phyloP scores from a whole-genome alignment of 108 stramenopile species.

The Cyclotella baltica region DNA sequence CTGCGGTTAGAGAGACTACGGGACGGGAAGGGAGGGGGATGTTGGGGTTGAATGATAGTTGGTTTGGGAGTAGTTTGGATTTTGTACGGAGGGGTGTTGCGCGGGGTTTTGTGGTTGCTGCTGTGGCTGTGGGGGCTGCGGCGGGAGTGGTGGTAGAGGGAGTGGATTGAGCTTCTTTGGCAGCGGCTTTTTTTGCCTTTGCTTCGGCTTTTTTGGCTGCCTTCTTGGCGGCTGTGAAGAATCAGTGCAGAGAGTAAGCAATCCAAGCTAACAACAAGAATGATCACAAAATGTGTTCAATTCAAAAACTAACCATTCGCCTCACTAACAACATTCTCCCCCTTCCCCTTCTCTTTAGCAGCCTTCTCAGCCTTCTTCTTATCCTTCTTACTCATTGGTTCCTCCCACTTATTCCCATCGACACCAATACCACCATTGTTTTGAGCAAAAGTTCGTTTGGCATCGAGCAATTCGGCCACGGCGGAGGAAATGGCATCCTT shows the following conservation, averaged over 20 bases:
- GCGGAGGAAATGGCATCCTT: conserved; percentile 60
- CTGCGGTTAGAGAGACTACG: conserved; percentile 72
- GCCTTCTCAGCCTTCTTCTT: conserved; percentile 79
- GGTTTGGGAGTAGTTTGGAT: conserved; percentile 59
- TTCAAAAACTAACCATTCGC: conserved; percentile 20
- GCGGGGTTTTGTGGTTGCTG: conserved; percentile 3
- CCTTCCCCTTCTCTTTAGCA: conserved; percentile 38
- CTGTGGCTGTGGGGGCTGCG: conserved; percentile 1
- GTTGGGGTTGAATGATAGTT: conserved; percentile 86
- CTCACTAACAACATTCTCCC: conserved; percentile 24
- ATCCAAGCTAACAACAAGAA: neutral
- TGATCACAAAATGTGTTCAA: neutral
- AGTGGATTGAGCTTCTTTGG: conserved; percentile 27
- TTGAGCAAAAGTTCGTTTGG: conserved; percentile 71
- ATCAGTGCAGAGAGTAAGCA: neutral
- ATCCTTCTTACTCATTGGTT: conserved; percentile 70
- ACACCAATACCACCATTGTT: conserved; percentile 82
- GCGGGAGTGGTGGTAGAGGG: conserved; percentile 19
- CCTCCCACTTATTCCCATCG: conserved; percentile 79
- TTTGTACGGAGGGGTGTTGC: conserved; percentile 14
- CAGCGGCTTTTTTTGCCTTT: conserved; percentile 79
- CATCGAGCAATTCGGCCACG: conserved; percentile 60
- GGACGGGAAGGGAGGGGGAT: conserved; percentile 73
- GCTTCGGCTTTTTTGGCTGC: conserved; percentile 89
- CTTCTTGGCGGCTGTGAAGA: conserved; percentile 66